Evolutionary conservation across 1,284 basidiomycete genomes (phyloP), one percentile per base, ranked within the genome.

Genomic region (Rhodotorula sp.): DNA sequence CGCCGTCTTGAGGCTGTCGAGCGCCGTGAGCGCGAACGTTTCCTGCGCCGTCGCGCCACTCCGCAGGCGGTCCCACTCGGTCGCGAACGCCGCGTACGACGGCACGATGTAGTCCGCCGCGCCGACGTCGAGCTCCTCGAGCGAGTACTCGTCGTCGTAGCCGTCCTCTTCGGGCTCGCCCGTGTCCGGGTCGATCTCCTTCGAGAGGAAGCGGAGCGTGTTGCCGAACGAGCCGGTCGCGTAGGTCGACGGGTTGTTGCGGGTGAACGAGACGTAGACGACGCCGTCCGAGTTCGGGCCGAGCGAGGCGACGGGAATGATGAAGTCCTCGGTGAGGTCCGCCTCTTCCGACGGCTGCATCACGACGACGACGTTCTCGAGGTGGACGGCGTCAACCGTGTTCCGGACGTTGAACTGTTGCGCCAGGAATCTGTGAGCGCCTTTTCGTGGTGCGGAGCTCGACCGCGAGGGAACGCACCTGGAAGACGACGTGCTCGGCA

Each of bases 101-200:
- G 94, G 94, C 59, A 93, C 84, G 78, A 99, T 91, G 81, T 97
- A 99, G 81, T 94, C 91, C 40, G 89, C 88, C 8, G 91, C 92
- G 66, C 89, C 88, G 59, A 99, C 83, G 79, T 98, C 96, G 65
- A 97, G 87, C 75, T 98, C 96, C 81, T 98, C 95, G 53, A 97
- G 85, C 80, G 94, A 91, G 82, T 99, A 99, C 81, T 99, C 95
- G 83, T 99, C 96, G 79, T 94, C 91, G 81, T 99, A 99, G 11
- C 96, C 96, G 74, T 98, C 94, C 76, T 92, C 92, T 81, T 99
- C 96, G 20, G 96, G 95, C 80, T 94, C 90, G 62, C 94, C 94
- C n/a, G 90, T 95, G 34, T 89, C 84, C 22, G 96, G 96, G 81
- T 99, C 96, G 24, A 99, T 87, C 80, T 99, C 96, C 82, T 99